phyloP scores from a whole-genome alignment of 75 land plant genomes.

The Selaginella tamariscina region DNA sequence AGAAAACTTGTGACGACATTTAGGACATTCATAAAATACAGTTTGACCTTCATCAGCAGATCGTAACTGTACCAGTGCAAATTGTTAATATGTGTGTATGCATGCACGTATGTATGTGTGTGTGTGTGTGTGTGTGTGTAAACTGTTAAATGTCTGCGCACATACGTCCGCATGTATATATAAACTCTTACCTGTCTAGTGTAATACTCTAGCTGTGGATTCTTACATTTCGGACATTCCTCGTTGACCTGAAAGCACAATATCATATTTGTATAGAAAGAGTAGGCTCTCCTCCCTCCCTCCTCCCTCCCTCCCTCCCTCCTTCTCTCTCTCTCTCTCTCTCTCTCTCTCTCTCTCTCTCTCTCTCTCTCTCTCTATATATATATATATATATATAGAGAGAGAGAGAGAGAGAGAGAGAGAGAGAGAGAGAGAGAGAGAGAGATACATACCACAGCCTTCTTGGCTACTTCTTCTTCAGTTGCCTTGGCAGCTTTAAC shows the following conservation, averaged over 20 bases:
- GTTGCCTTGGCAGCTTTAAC: background rate
- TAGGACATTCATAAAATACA: constrained; percentile 67
- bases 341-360: no score
- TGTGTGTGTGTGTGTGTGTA: no score
- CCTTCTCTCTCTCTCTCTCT: no score
- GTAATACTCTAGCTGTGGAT: constrained; percentile 49
- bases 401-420: background rate
- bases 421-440: background rate
- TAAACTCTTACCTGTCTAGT: constrained; percentile 58
- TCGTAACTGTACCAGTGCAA: constrained; percentile 41
- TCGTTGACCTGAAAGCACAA: constrained; percentile 37
- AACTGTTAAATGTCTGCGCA: no score
- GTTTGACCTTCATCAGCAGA: constrained; percentile 84
- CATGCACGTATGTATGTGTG: no score
- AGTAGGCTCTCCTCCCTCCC: constrained; percentile 5
- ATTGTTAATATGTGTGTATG: background rate
- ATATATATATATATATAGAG: no score
- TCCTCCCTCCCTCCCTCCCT: no score
- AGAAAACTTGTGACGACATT: constrained; percentile 41
- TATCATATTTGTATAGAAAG: background rate
- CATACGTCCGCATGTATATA: no score
- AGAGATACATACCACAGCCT: constrained; percentile 25
- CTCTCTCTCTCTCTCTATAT: no score
- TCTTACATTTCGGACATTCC: constrained; percentile 41
- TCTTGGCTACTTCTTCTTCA: constrained; percentile 21